These are phyloP conservation scores for Amphicarpaea edgeworthii DNA, from an alignment of 306 rosid genomes.

Conservation along the genomic window DNA sequence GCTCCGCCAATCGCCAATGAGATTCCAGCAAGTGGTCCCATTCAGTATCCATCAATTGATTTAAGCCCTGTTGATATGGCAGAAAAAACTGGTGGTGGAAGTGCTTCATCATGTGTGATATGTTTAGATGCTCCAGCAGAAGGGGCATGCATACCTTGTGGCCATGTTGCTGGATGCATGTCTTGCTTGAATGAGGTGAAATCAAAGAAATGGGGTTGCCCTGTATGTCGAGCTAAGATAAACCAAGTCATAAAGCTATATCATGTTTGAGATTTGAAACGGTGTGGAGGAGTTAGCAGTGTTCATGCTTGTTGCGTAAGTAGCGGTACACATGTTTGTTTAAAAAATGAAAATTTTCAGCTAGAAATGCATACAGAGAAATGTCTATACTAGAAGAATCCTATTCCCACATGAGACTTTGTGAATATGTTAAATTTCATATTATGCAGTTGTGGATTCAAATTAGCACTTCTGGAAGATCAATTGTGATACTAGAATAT, in stretches of 20 bases:
- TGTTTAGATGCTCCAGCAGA: constrained; percentile 97
- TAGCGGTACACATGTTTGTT: neutral
- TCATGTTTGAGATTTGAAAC: constrained; percentile 65
- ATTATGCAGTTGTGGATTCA: constrained; percentile 27
- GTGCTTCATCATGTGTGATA: constrained; percentile 73
- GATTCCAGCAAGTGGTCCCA: constrained; percentile 55
- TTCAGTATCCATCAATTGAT: constrained; percentile 89
- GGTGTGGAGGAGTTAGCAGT: constrained; percentile 36
- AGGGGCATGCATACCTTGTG: constrained; percentile 99
- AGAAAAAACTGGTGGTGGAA: constrained; percentile 54
- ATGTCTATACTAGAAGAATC: constrained; percentile 31
- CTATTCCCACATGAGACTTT: constrained; percentile 36
- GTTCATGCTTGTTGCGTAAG: constrained; percentile 28
- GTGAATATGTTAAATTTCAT: constrained; percentile 52
- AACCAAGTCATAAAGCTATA: constrained; percentile 80
- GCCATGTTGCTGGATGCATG: constrained; percentile 99
- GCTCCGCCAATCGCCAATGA: constrained; percentile 68
- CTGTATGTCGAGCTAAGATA: constrained; percentile 92
- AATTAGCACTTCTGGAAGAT: constrained; percentile 33
- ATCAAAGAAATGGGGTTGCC: constrained; percentile 97
- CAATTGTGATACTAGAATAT: constrained; percentile 39
- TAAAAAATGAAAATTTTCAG: constrained; percentile 6
- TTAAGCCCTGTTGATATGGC: constrained; percentile 62
- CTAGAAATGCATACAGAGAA: constrained; percentile 36
- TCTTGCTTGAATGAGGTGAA: constrained; percentile 87